These are phyloP conservation scores for Tylopilus intermedius DNA, from an alignment of 768 basidiomycete species.

Conservation along the genomic window DNA sequence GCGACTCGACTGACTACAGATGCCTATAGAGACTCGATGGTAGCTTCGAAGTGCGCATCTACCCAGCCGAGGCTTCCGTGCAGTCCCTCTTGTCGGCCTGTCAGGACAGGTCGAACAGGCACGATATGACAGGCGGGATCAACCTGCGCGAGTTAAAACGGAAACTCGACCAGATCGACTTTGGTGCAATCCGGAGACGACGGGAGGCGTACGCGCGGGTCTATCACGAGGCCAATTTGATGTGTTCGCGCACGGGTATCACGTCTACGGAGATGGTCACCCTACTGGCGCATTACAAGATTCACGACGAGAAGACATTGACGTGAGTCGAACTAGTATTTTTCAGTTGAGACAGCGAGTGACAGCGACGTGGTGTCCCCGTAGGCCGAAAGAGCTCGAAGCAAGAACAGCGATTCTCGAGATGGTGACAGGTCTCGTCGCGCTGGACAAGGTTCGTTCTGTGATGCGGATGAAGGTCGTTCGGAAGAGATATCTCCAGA, in stretches of 20 bases:
- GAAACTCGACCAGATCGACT: constrained; percentile 62
- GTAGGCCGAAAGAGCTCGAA: constrained; percentile 77
- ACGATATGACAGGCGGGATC: constrained; percentile 44
- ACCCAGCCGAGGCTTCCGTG: too few species aligned
- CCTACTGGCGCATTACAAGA: constrained; percentile 86
- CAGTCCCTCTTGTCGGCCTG: too few species aligned
- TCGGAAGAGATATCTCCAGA: constrained; percentile 57
- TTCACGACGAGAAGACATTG: constrained; percentile 74
- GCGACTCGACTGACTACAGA: too few species aligned
- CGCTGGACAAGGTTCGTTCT: constrained; percentile 78
- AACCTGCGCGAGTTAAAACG: constrained; percentile 59
- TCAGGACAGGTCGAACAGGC: constrained; percentile 26
- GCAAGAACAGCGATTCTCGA: constrained; percentile 69
- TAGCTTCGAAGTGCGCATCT: too few species aligned
- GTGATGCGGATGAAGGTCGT: constrained; percentile 66
- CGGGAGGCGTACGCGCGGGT: constrained; percentile 70
- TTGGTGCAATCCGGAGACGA: constrained; percentile 54
- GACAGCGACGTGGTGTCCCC: not conserved
- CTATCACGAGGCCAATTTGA: constrained; percentile 81
- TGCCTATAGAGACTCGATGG: too few species aligned
- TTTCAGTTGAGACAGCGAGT: not conserved
- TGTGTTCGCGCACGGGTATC: constrained; percentile 71
- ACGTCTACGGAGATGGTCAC: constrained; percentile 88
- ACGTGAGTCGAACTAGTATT: constrained; percentile 44
- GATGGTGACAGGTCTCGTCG: constrained; percentile 77